Evolutionary conservation across 2,329 filamentous ascomycete genomes (phyloP), one percentile per base, ranked within the genome.

Genomic region (Aspergillus pseudoglaucus): DNA sequence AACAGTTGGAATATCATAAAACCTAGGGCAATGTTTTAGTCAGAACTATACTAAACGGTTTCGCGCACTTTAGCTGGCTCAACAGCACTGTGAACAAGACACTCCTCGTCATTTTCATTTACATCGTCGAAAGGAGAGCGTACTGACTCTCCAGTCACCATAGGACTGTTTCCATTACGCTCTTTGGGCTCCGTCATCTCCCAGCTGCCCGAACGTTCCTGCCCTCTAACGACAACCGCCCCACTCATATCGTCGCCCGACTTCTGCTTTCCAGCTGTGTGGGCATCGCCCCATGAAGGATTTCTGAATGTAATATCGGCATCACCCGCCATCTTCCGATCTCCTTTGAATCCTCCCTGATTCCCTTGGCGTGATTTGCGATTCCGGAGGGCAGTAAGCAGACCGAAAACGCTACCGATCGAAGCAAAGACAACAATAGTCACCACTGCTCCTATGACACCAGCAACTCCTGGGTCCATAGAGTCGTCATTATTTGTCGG

Each of bases 141-240:
- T 5, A 18, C 5, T 12, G 37, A 18, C 6, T 51, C 47, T 15
- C 55, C 50, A 23, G 48, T 47, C 15, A 53, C 52, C 23, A 53
- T 46, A 37, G 46, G 44, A 41, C 53, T 53, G 33, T 52, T 35
- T 47, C 55, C 39, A 22, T 54, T 47, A 44, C 50, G 59, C 56
- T 53, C 65, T 59, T 59, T 60, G 15, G 62, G 57, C 40, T 66
- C 55, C 46, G 70, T 69, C 62, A 82, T 61, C 59, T 82, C 79
- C 79, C 79, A 82, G 50, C 78, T 81, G 0, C 76, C 78, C 15
- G 75, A 67, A 39, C 78, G 65, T 62, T 81, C 78, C 58, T 81
- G 74, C 1, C 71, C 70, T 14, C 65, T 66, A 17, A 65, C 59
- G 25, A 53, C 45, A 33, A 53, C 45, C 9, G 44, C 53, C 15